A percentile compares a stretch with the other conserved stretches of the same genome.
Conservation (phyloP, 345 rosid species). For the Eucalyptus urophylla region DNA sequence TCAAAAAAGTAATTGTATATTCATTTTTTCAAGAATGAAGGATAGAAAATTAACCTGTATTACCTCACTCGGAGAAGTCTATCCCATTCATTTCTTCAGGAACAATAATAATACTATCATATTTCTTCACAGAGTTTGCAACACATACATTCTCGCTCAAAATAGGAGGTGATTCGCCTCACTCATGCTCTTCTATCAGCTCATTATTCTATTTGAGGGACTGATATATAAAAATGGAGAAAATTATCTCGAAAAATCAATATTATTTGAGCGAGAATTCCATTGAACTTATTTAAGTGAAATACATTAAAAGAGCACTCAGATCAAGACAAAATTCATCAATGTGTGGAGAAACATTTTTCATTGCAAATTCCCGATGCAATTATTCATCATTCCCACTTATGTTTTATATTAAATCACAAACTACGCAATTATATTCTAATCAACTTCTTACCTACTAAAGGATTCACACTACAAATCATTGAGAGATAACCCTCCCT, state of each 20-base stretch:
- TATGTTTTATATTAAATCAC: background rate
- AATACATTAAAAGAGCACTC: background rate
- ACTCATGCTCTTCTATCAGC: constrained; percentile 58
- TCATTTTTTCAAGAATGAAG: background rate
- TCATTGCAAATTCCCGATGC: background rate
- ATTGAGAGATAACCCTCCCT: background rate
- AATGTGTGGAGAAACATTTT: background rate
- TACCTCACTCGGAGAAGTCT: constrained; percentile 86
- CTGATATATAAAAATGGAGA: constrained; percentile 18
- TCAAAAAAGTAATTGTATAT: too few relatives aligned
- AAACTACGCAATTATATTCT: background rate
- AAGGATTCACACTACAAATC: background rate
- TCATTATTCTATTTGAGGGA: constrained; percentile 93
- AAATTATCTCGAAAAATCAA: background rate
- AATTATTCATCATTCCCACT: background rate
- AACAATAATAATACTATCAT: constrained; percentile 26
- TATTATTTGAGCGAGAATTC: background rate
- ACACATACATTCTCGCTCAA: constrained; percentile 37
- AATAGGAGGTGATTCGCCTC: constrained; percentile 58
- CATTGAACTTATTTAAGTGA: background rate
- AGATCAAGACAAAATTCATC: background rate
- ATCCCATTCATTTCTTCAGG: constrained; percentile 95
- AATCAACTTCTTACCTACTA: background rate
- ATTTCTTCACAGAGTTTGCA: constrained; percentile 60
- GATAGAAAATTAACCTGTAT: background rate